Evolutionary conservation across 176 grass and related monocot genomes (phyloP), one percentile per base, ranked within the genome.

Genomic region (Rhynchospora pubera): DNA sequence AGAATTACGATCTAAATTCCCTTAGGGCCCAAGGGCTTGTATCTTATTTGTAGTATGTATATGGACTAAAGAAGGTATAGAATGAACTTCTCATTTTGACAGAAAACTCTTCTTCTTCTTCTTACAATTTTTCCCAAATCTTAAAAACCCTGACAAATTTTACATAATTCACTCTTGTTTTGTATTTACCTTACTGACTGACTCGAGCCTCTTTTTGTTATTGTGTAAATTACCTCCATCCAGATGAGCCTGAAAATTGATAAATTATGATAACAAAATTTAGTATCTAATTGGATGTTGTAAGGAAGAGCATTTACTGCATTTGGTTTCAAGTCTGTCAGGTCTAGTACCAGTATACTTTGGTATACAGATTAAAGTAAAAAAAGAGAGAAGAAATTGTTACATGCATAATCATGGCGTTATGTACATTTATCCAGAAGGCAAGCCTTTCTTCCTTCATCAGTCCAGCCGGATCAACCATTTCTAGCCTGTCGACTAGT

Each of bases 361-460:
- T 11, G 44, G 13, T 77, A 32, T 48, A 44, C 43, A 8, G 15
- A 75, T 34, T 5, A 66, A 62, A 15, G 78, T 77, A 45, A 1
- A 61, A 80, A 60, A 7, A 46, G 42, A 70, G 45, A 59, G 58
- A 81, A 79, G 75, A 84, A 79, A 86, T 8, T 65, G 59, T 87
- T 93, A 99, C 96, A 99, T 99, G 92, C 96, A 99, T 99, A 87
- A 93, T 91, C 90, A 95, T 99, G 12, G 96, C 83, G 77, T 99
- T 99, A 66, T 95, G 96, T 76, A 95, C 80, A 80, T 99, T 99
- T 58, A 95, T 91, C 96, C 96, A 99, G 65, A 99, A 99, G 16
- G 96, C 91, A 72, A 99, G 84, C 60, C 90, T 99, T 62, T 95
- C 96, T 85, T 95, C 87, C 5, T 84, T 85, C 67, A 89, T 93